Evolutionary conservation across 192 early-diverging fungal species (phyloP), one percentile per base, ranked within the genome.

Genomic region (Coemansia sp.): DNA sequence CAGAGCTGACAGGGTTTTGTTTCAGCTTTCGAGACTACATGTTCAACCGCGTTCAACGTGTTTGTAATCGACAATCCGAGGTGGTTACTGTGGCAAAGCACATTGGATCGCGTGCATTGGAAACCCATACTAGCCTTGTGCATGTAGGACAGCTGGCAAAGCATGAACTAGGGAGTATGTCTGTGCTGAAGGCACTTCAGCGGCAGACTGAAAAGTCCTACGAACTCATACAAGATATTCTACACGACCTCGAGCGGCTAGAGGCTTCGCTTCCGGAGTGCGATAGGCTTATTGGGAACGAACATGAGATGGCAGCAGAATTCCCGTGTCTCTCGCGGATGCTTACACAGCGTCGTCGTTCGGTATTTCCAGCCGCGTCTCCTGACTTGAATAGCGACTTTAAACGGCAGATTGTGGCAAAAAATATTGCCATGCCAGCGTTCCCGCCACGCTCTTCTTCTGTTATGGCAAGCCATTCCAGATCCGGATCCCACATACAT

Each of bases 11-110:
- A 10, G 77, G 77, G 25, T 50, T 80, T 30, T 71, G 77, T 62
- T 74, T 80, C 47, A 74, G 71, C 61, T 80, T 80, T 34, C 77
- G 77, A 44, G 77, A 80, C 26, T 73, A 74, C 47, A 56, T 80
- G 22, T 52, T 65, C 5, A 69, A 71, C 48, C 71, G 77, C 22
- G 72, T 65, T 22, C 71, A 71, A 34, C 61, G 19, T 16, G 58
- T 80, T 1, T 80, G 77, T 28, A 72, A 80, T 28, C 64, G 77
- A 5, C 77, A 80, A 50, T 55, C 62, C 2, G 64, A 69, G 19
- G 65, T 66, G 23, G 72, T 74, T 18, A 38, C 58, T 4, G 60
- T 61, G 5, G 78, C 78, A 28, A 72, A 68, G 34, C 65, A 71
- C 34, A 64, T 76, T 49, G 64, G 74, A 3, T 55, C 57, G 44